These are phyloP conservation scores for Penicillium mononematosum DNA, from an alignment of 495 filamentous ascomycete species.

Conservation along the genomic window DNA sequence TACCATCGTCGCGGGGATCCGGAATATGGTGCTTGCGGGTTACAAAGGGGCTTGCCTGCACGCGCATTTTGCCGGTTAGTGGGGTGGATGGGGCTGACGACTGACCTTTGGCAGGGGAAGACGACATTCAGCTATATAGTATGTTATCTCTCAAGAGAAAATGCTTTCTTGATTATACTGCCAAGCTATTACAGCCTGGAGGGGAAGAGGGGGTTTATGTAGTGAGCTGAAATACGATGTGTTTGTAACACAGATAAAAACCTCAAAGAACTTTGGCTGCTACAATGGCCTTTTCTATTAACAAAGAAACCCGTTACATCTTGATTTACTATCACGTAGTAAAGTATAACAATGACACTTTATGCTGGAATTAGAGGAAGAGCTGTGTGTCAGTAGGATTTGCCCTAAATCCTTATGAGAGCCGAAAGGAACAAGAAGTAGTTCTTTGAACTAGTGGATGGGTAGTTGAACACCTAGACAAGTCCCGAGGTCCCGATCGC, in stretches of 20 bases:
- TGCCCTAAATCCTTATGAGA: no score
- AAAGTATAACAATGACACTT: no score
- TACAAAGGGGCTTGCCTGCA: not conserved
- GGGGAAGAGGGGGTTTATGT: not conserved
- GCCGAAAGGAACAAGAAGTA: no score
- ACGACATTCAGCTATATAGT: not conserved
- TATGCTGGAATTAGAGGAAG: no score
- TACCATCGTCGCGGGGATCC: not conserved
- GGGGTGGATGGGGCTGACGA: not conserved
- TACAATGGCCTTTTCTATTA: not conserved
- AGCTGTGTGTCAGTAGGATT: no score
- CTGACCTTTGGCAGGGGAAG: not conserved
- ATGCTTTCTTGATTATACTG: not conserved
- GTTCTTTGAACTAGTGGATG: not conserved
- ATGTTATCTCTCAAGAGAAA: no score
- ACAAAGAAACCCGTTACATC: not conserved
- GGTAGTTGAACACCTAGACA: not conserved
- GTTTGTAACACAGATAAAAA: not conserved
- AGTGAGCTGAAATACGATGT: not conserved
- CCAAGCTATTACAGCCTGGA: not conserved
- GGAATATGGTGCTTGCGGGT: not conserved
- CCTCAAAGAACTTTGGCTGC: not conserved
- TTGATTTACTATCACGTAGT: not conserved
- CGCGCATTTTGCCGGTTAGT: not conserved
- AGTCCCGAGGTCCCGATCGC: no score